Evolutionary conservation across 2,329 filamentous ascomycete species (phyloP), one percentile per base, ranked within the genome.

Genomic region (Cladosporium cucumerinum): DNA sequence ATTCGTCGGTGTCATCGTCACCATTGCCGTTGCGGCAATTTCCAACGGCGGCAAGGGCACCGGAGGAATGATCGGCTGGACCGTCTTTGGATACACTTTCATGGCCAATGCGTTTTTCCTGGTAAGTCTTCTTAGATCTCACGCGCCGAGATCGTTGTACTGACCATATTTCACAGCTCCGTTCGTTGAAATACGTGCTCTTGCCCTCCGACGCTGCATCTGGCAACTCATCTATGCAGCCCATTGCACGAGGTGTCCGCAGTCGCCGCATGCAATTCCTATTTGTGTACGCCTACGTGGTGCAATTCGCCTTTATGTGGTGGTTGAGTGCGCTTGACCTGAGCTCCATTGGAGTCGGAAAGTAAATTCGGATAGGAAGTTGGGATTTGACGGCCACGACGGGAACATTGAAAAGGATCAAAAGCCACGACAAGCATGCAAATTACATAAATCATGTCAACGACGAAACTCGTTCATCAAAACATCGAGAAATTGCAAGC

Each of bases 291-390:
- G 94, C 93, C 52, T 99, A 98, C 78, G 83, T 96, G 63, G 89
- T 98, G 64, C 95, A 99, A 81, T 86, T 98, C 70, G 82, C 93
- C 64, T 96, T 98, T 78, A 99, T 98, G 93, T 95, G 94, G 89
- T 84, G 88, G 73, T 78, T 91, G 67, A 90, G 80, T 68, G 80
- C 84, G 26, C 79, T 85, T 71, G 72, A 76, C 43, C 54, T 73
- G 30, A 65, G 66, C 26, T 65, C 67, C 8, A 66, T 64, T 28
- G 48, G 62, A 11, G 62, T 52, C 30, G 62, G 62, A 10, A 63
- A 63, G 36, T 63, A 63, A 28, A 55, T 16, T 21, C n/a, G 8
- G 18, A 5, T 21, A 2, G 36, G 39, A 46, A 18, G 39, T 46
- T 21, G 1, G 1, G n/a, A 46, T 21, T 46, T 46, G 4, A 46